Evolutionary conservation across 2,329 filamentous ascomycete genomes (phyloP).

Genomic region (Xylariaceae sp.): DNA sequence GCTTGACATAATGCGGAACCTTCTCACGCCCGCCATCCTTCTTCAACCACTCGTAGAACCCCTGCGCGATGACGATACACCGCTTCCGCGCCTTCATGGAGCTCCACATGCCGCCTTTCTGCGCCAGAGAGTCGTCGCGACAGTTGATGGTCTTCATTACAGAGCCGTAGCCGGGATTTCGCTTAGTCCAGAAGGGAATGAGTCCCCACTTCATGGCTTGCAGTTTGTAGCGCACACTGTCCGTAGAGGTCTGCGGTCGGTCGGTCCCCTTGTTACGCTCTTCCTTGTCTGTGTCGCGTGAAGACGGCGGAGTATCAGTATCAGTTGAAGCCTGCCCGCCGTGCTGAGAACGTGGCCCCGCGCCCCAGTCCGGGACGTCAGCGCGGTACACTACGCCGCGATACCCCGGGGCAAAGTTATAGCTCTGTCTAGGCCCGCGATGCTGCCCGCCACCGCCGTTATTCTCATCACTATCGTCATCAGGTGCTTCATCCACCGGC

Average conservation of each 20-base stretch:
- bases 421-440: conserved; percentile 61
- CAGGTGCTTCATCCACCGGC: conserved; percentile 65
- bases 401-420: conserved; percentile 90
- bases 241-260: conserved; percentile 5
- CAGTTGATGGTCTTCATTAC: conserved; percentile 93
- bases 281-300: neutral
- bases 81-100: conserved; percentile 86
- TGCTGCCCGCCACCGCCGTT: conserved; percentile 33
- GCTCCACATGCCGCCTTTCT: conserved; percentile 81
- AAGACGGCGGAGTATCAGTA: neutral
- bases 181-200: conserved; percentile 89
- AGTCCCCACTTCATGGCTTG: conserved; percentile 97
- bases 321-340: conserved; percentile 18
- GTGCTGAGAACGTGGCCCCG: conserved; percentile 36
- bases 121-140: conserved; percentile 76
- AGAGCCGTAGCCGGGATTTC: conserved; percentile 69
- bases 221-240: conserved; percentile 63
- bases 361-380: conserved; percentile 60
- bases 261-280: conserved; percentile 7
- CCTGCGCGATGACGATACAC: conserved; percentile 82
- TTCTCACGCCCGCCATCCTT: conserved; percentile 68
- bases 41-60: conserved; percentile 96
- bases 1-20: conserved; percentile 76
- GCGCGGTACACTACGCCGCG: conserved; percentile 83
- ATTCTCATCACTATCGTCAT: conserved; percentile 50